phyloP scores from a whole-genome alignment of 108 stramenopile species.

The Conticribra guillardii region DNA sequence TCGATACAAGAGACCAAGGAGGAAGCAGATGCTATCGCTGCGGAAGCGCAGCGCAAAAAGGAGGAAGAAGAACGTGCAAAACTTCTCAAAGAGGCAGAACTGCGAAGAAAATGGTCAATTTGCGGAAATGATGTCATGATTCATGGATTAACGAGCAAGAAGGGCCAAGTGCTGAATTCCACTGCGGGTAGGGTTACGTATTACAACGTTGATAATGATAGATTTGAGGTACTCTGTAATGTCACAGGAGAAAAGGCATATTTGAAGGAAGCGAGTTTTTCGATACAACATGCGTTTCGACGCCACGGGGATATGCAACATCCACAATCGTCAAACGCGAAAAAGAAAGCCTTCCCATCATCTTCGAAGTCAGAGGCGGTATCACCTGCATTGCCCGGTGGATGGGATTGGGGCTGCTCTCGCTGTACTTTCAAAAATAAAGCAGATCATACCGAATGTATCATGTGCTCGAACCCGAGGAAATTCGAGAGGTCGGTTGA shows the following conservation, averaged over 20 bases:
- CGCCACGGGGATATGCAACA: slow-evolving; percentile 6
- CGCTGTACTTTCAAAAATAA: slow-evolving; percentile 15
- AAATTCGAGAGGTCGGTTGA: background rate
- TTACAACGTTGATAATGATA: slow-evolving; percentile 33
- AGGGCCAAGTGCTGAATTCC: slow-evolving; percentile 25
- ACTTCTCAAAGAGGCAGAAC: slow-evolving; percentile 29
- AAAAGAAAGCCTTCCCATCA: too few relatives aligned
- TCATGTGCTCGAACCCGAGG: slow-evolving; percentile 9
- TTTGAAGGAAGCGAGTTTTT: slow-evolving; percentile 32
- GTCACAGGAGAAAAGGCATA: slow-evolving; percentile 26
- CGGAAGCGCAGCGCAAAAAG: slow-evolving; percentile 13
- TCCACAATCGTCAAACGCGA: too few relatives aligned
- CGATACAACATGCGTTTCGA: slow-evolving; percentile 26
- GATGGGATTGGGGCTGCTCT: background rate
- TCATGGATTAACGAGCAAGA: slow-evolving; percentile 29
- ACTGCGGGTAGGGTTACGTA: slow-evolving; percentile 14
- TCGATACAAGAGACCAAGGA: slow-evolving; percentile 36
- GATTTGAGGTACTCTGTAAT: slow-evolving; percentile 30
- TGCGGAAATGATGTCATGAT: slow-evolving; percentile 33
- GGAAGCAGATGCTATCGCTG: slow-evolving; percentile 33
- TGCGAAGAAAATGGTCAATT: slow-evolving; percentile 34
- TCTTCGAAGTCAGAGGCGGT: background rate
- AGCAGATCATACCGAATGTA: slow-evolving; percentile 2
- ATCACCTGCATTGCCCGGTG: background rate
- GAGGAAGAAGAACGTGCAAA: slow-evolving; percentile 37